Conservation (phyloP, 768 basidiomycete genomes). For the Tulasnella sp. region DNA sequence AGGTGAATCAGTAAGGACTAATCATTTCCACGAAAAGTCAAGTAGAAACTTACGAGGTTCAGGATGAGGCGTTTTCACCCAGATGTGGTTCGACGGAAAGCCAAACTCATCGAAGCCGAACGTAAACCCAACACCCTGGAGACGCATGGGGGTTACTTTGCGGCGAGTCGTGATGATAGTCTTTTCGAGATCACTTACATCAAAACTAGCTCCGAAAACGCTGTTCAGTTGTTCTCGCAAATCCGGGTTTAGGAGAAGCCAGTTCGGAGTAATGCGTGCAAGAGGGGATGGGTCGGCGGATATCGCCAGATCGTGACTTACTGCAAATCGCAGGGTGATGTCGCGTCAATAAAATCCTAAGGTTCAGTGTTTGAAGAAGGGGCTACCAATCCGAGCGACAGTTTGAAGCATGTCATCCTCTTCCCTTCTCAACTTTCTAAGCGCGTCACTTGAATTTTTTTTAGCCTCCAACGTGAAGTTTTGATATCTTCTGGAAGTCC, state of each 20-base stretch:
- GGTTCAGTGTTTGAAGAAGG: neutral
- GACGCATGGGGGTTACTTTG: neutral
- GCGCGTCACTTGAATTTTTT: neutral
- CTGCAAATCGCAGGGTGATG: neutral
- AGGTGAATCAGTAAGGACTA: neutral
- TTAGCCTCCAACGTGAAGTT: slow-evolving; percentile 2
- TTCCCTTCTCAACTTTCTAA: neutral
- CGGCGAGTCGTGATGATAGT: neutral
- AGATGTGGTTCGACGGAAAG: neutral
- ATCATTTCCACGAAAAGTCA: too few species aligned
- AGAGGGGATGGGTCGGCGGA: neutral
- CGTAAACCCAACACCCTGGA: neutral
- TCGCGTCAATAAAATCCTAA: neutral
- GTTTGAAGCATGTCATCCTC: neutral
- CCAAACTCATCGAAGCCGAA: neutral
- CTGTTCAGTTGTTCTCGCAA: neutral
- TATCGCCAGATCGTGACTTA: neutral
- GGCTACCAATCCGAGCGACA: neutral
- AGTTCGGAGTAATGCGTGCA: neutral
- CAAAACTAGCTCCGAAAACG: neutral
- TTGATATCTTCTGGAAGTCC: neutral
- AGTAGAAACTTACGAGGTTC: neutral
- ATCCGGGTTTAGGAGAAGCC: neutral
- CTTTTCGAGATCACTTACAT: neutral
- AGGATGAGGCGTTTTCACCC: neutral